Conservation (phyloP, 129 eudicot species). For the Flaveria ramosissima region DNA sequence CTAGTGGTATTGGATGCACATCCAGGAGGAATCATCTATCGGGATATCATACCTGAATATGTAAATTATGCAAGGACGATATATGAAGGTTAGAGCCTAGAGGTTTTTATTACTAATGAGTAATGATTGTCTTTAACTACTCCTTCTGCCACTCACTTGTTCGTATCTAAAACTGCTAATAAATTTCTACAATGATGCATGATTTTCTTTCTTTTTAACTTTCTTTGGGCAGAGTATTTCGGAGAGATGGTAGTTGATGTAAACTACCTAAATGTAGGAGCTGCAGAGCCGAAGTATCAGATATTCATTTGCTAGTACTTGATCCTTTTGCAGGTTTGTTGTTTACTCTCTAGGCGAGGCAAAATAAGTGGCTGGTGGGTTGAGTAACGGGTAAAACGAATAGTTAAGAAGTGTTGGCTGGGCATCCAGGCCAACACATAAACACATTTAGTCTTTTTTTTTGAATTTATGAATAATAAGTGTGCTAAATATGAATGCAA, state of each 20-base stretch:
- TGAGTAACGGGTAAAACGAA: neutral
- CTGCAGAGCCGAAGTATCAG: conserved; percentile 50
- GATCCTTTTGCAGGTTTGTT: conserved; percentile 26
- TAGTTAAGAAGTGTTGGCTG: neutral
- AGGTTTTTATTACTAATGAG: conserved; percentile 9
- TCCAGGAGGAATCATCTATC: conserved; percentile 83
- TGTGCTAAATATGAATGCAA: neutral
- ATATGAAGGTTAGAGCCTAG: conserved; percentile 68
- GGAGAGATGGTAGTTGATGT: conserved; percentile 85
- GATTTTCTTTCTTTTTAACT: neutral
- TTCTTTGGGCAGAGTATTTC: conserved; percentile 63
- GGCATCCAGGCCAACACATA: too few species aligned
- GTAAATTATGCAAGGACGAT: conserved; percentile 73
- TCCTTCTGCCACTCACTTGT: neutral
- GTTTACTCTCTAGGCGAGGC: neutral
- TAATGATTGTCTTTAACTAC: conserved; percentile 5
- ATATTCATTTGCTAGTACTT: conserved; percentile 70
- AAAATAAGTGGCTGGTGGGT: neutral
- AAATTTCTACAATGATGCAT: conserved; percentile 6
- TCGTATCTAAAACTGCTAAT: neutral
- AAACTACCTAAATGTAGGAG: conserved; percentile 79
- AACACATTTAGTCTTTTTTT: neutral
- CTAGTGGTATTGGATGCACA: conserved; percentile 82
- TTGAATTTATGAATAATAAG: neutral
- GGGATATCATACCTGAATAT: conserved; percentile 81